Evolutionary conservation across 2,329 filamentous ascomycete genomes (phyloP), one percentile per base, ranked within the genome.

Genomic region (Magnaporthales sp.): DNA sequence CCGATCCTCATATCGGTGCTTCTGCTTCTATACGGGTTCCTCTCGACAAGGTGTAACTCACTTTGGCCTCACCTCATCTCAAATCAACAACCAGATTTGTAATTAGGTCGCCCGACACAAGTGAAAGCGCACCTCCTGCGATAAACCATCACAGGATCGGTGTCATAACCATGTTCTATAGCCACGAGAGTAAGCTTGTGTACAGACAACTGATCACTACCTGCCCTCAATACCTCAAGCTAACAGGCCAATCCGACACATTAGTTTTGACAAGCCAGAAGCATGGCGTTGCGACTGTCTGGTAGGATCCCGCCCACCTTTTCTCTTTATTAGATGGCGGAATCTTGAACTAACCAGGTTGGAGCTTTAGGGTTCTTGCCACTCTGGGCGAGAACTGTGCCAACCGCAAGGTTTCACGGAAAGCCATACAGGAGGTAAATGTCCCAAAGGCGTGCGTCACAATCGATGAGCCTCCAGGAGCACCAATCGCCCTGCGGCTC

Each of bases 251-350:
- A 65, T 29, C 26, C 4, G n/a, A 22, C 13, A 27, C 30, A 6
- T 30, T 67, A 89, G 87, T 99, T 68, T 86, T 99, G 66, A 95
- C 89, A 3, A 94, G 86, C 69, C 88, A 88, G 74, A 90, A 95
- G 75, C 91, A 97, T 85, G 95, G 95, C 67, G 91, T 99, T 67
- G 91, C 94, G 15, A 99, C 94, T 2, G 89, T 99, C 68, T 99
- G 95, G 94, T 96, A 82, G 73, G 85, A 73, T 27, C 27, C 31
- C 1, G 7, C 29, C 26, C 1, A 13, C 54, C 32, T 58, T 5
- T 32, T 11, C 13, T 5, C 13, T 3, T 29, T 26, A 24, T 13
- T 58, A 30, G 9, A 26, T 10, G n/a, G 6, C 19, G 13, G 8
- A 5, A 24, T 15, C 5, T 7, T 4, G 15, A 19, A 7, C 38